Evolutionary conservation across 495 filamentous ascomycete genomes (phyloP).

Genomic region (Penicillium subrubescens): DNA sequence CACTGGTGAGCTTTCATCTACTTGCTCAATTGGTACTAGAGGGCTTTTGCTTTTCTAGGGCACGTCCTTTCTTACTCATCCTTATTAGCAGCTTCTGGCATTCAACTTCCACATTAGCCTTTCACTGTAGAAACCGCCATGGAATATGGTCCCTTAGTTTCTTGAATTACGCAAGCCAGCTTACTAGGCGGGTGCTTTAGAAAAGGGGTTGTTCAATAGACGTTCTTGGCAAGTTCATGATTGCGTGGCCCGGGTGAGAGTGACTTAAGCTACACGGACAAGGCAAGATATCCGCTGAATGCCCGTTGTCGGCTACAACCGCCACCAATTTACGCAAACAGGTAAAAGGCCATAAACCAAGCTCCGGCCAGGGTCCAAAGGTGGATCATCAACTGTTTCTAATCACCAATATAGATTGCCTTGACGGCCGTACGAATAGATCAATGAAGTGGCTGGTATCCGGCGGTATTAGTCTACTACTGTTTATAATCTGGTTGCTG

Average conservation of each 20-base stretch:
- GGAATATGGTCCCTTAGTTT: too few species aligned
- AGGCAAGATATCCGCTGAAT: not conserved
- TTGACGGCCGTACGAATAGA: not conserved
- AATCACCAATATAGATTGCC: not conserved
- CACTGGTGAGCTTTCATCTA: not conserved
- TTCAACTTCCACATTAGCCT: not conserved
- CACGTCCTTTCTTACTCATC: not conserved
- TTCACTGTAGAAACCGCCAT: too few species aligned
- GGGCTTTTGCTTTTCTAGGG: not conserved
- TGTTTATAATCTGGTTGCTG: not conserved
- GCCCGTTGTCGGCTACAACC: not conserved
- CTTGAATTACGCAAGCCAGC: too few species aligned
- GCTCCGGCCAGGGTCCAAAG: not conserved
- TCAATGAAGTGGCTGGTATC: not conserved
- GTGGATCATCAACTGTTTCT: not conserved
- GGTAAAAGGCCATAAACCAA: not conserved
- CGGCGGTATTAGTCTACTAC: not conserved
- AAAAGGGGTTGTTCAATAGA: not conserved
- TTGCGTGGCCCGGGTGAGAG: not conserved
- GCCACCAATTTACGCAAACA: not conserved
- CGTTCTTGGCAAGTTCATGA: not conserved
- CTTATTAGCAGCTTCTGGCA: not conserved
- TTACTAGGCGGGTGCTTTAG: too few species aligned
- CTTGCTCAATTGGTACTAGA: not conserved
- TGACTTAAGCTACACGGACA: not conserved